These are phyloP conservation scores for Leptomonas pyrrhocoris DNA, from an alignment of 208 protist species.

Conservation along the genomic window DNA sequence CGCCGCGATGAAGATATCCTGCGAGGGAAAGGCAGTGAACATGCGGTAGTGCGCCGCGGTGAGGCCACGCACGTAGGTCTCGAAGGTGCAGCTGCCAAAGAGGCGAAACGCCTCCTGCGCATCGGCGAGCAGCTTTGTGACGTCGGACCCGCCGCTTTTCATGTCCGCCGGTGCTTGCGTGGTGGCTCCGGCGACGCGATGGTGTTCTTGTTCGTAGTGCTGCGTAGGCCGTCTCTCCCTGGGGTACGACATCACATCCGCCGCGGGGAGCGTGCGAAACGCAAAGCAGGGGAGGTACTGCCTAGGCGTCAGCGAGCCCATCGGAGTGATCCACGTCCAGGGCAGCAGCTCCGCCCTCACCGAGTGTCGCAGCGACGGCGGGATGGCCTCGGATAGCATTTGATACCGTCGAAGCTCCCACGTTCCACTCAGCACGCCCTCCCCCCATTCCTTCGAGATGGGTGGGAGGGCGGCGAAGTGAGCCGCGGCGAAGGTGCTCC, in stretches of 20 bases:
- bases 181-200: not conserved
- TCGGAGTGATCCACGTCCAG: slow-evolving; percentile 31
- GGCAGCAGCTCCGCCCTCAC: slow-evolving; percentile 16
- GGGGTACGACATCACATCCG: slow-evolving; percentile 8
- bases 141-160: not conserved
- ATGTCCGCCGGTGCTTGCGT: not conserved
- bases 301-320: slow-evolving; percentile 17
- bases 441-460: slow-evolving; percentile 17
- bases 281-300: slow-evolving; percentile 33
- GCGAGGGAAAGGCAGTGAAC: slow-evolving; percentile 42
- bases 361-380: slow-evolving; percentile 17
- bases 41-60: slow-evolving; percentile 52
- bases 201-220: not conserved
- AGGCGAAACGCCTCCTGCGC: slow-evolving; percentile 32
- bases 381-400: slow-evolving; percentile 18
- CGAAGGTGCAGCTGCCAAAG: slow-evolving; percentile 36
- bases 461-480: slow-evolving; percentile 11
- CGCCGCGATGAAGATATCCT: slow-evolving; percentile 41
- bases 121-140: slow-evolving; percentile 9
- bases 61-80: slow-evolving; percentile 52
- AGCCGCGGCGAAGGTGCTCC: not conserved
- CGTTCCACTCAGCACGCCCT: slow-evolving; percentile 22
- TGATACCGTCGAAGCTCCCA: slow-evolving; percentile 17
- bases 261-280: slow-evolving; percentile 22
- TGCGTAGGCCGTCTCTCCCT: slow-evolving; percentile 13